These are phyloP conservation scores for Chlorella sp. DNA, from an alignment of 139 green algal species.

Conservation along the genomic window DNA sequence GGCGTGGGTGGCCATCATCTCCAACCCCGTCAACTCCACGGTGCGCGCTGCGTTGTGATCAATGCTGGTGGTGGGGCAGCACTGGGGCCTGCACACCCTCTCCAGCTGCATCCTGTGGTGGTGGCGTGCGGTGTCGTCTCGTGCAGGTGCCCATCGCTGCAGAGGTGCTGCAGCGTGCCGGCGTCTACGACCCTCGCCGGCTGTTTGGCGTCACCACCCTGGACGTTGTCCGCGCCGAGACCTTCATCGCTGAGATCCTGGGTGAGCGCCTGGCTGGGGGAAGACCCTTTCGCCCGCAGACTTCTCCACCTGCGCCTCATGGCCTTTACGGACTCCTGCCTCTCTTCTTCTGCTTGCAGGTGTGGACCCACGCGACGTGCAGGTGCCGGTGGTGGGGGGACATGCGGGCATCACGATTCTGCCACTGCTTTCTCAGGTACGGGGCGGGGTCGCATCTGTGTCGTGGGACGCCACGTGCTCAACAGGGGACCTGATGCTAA, in stretches of 20 bases:
- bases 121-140: too few species aligned
- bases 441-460: too few species aligned
- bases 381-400: conserved; percentile 93
- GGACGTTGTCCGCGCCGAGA: conserved; percentile 86
- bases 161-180: conserved; percentile 84
- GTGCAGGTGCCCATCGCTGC: conserved; percentile 83
- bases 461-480: too few species aligned
- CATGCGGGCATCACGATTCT: conserved; percentile 98
- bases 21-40: conserved; percentile 98
- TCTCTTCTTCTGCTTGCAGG: conserved; percentile 25
- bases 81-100: too few species aligned
- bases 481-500: too few species aligned
- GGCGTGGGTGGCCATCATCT: conserved; percentile 82
- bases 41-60: too few species aligned
- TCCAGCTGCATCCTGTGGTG: too few species aligned
- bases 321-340: conserved; percentile 12
- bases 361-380: conserved; percentile 70
- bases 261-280: too few species aligned
- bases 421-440: conserved; percentile 88
- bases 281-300: too few species aligned
- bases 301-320: too few species aligned
- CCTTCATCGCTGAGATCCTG: conserved; percentile 50
- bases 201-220: conserved; percentile 89
- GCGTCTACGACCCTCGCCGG: conserved; percentile 73
- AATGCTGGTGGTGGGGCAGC: too few species aligned